Percentiles rank a stretch among this genome's conserved stretches.
Evolutionary conservation across 768 basidiomycete species (phyloP).

Genomic region (Pisolithus albus): DNA sequence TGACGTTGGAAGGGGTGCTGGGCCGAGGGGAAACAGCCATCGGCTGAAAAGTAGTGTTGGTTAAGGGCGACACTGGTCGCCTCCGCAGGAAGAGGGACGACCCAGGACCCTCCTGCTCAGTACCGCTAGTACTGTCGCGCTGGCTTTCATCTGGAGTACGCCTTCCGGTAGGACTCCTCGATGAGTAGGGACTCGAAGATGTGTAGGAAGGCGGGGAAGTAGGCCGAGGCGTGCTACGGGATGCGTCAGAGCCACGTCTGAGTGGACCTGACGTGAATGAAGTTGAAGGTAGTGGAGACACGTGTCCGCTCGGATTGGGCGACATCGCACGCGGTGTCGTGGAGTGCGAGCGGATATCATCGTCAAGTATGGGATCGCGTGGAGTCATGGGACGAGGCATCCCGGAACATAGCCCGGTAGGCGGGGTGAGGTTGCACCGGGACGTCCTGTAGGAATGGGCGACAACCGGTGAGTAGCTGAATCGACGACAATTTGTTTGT

Average conservation of each 20-base stretch:
- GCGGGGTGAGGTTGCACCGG: conserved; percentile 45
- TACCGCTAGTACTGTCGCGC: conserved; percentile 30
- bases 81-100: conserved; percentile 48
- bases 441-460: conserved; percentile 49
- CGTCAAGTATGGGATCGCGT: conserved; percentile 60
- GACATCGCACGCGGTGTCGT: conserved; percentile 75
- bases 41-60: conserved; percentile 53
- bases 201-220: conserved; percentile 39
- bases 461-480: conserved; percentile 49
- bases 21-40: conserved; percentile 47
- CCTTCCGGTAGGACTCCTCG: conserved; percentile 55
- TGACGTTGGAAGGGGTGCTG: conserved; percentile 66
- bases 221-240: conserved; percentile 42
- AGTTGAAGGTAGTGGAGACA: conserved; percentile 31
- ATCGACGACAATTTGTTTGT: conserved; percentile 44
- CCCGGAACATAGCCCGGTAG: conserved; percentile 84
- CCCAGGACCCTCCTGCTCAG: conserved; percentile 32
- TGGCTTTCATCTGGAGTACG: conserved; percentile 51
- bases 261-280: conserved; percentile 33
- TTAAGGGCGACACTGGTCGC: conserved; percentile 68
- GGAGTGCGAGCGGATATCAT: conserved; percentile 66
- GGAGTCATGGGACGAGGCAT: conserved; percentile 92
- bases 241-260: conserved; percentile 53
- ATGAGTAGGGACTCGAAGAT: conserved; percentile 42
- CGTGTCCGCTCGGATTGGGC: conserved; percentile 34